phyloP scores from a whole-genome alignment of 352 stramenopile species.

The Globisporangium sylvaticum region DNA sequence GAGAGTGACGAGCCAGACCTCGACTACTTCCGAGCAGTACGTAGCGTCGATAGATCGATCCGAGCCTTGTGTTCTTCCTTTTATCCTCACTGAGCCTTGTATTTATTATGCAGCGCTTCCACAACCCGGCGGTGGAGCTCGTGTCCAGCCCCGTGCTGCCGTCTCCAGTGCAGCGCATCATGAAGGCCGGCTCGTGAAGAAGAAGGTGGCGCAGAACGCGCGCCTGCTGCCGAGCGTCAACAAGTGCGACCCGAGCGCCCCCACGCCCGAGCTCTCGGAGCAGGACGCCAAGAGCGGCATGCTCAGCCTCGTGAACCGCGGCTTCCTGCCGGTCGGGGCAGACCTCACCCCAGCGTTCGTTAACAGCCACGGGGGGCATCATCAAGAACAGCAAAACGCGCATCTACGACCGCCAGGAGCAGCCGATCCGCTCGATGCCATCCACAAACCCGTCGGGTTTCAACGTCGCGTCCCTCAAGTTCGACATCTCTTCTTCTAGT shows the following conservation, averaged over 20 bases:
- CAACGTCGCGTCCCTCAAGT: conserved; percentile 76
- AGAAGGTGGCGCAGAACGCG: conserved; percentile 50
- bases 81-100: no score
- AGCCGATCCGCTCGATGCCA: conserved; percentile 37
- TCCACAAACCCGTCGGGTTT: conserved; percentile 66
- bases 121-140: conserved; percentile 33
- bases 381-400: conserved; percentile 46
- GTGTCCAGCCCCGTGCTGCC: conserved; percentile 10
- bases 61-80: no score
- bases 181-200: conserved; percentile 42
- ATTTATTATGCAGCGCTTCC: conserved; percentile 32
- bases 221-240: conserved; percentile 70
- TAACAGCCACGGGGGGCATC: conserved; percentile 38
- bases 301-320: conserved; percentile 64
- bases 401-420: conserved; percentile 59
- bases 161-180: conserved; percentile 20
- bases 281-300: conserved; percentile 62
- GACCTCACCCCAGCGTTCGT: conserved; percentile 69
- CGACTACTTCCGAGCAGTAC: conserved; percentile 47
- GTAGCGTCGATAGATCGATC: background rate
- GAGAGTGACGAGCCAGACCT: conserved; percentile 23
- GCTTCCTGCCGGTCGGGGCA: conserved; percentile 53
- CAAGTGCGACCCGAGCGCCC: conserved; percentile 52
- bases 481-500: conserved; percentile 46
- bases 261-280: conserved; percentile 46